These are phyloP conservation scores for Vanrija sp. DNA, from an alignment of 1,284 basidiomycete genomes.

Conservation along the genomic window DNA sequence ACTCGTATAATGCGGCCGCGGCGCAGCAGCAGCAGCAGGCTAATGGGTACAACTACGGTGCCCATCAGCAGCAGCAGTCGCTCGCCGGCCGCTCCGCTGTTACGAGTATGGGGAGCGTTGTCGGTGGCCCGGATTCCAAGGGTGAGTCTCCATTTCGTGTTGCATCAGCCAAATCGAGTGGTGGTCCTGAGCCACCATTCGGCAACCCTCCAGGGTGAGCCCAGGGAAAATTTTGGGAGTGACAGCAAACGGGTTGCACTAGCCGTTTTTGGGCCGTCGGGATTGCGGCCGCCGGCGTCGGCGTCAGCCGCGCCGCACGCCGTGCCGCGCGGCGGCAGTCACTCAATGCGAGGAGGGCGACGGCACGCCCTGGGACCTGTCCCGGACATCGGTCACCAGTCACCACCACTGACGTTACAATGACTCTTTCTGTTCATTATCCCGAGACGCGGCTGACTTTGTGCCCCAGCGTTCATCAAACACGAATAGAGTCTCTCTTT, in stretches of 20 bases:
- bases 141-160: neutral
- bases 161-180: neutral
- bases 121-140: neutral
- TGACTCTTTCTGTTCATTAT: neutral
- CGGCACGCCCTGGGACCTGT: neutral
- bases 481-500: constrained; percentile 8
- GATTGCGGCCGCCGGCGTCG: too few relatives aligned
- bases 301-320: too few relatives aligned
- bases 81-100: too few relatives aligned
- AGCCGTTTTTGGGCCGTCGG: neutral
- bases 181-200: neutral
- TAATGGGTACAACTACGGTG: too few relatives aligned
- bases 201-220: too few relatives aligned
- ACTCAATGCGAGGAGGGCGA: too few relatives aligned
- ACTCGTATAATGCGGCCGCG: constrained; percentile 1
- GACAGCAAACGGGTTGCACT: neutral
- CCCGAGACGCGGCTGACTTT: neutral
- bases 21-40: too few relatives aligned
- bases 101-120: too few relatives aligned
- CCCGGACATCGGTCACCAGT: too few relatives aligned
- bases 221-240: too few relatives aligned
- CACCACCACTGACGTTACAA: neutral
- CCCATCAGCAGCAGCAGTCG: too few relatives aligned
- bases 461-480: constrained; percentile 4
- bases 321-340: too few relatives aligned